Evolutionary conservation across 306 rosid genomes (phyloP).

Genomic region (Herpetospermum pedunculosum): DNA sequence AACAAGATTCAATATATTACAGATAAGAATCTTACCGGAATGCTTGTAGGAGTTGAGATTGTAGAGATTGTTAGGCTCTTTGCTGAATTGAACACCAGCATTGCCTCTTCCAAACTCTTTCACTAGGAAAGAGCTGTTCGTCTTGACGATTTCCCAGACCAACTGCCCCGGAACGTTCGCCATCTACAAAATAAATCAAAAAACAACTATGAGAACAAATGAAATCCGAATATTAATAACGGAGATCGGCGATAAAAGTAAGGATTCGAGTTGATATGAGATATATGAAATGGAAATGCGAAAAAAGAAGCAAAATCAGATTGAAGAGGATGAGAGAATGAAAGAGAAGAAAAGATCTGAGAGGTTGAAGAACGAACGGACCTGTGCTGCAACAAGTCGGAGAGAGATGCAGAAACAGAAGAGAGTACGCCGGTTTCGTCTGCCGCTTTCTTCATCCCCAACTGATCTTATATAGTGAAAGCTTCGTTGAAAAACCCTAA

Average conservation of each 20-base stretch:
- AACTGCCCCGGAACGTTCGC: slow-evolving; percentile 62
- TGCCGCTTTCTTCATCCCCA: neutral
- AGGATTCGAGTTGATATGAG: neutral
- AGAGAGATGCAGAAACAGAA: neutral
- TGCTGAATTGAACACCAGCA: slow-evolving; percentile 60
- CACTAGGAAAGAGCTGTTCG: slow-evolving; percentile 57
- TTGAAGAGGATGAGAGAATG: neutral
- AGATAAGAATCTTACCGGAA: slow-evolving; percentile 35
- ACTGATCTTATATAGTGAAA: neutral
- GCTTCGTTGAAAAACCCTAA: neutral
- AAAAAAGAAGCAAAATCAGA: neutral
- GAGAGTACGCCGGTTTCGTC: neutral
- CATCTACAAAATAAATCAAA: slow-evolving; percentile 21
- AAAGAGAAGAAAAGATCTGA: neutral
- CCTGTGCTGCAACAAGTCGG: neutral
- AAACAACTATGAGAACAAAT: neutral
- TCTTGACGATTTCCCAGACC: slow-evolving; percentile 83
- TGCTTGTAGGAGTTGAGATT: slow-evolving; percentile 59
- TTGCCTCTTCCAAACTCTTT: slow-evolving; percentile 75
- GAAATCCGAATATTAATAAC: neutral
- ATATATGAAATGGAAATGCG: neutral
- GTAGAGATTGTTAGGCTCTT: slow-evolving; percentile 73
- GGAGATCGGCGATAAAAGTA: neutral
- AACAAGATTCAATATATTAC: neutral
- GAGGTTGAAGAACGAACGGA: neutral